Percentiles rank a stretch among this genome's conserved stretches.
phyloP scores from a whole-genome alignment of 176 grass and related monocot genomes.

The Cenchrus purpureus region DNA sequence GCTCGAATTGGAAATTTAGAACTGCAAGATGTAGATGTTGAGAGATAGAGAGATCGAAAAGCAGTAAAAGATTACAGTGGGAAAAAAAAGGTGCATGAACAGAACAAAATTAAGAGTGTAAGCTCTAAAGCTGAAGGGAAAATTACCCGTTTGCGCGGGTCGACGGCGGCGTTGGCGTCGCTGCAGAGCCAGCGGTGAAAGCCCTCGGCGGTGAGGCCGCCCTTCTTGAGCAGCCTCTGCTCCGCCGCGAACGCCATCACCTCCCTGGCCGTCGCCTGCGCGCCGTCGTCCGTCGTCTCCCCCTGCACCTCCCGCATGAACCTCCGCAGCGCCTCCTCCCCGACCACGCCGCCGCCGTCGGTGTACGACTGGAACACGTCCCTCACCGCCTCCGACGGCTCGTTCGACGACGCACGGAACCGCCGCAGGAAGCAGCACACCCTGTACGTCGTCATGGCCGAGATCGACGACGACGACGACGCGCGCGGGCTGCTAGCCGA shows the following conservation, averaged over 20 bases:
- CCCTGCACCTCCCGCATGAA: slow-evolving; percentile 78
- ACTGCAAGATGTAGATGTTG: background rate
- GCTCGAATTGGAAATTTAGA: background rate
- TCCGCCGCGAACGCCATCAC: slow-evolving; percentile 59
- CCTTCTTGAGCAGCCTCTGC: slow-evolving; percentile 58
- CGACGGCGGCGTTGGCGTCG: slow-evolving; percentile 63
- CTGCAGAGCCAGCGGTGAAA: slow-evolving; percentile 68
- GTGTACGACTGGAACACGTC: slow-evolving; percentile 60
- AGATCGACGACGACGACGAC: background rate
- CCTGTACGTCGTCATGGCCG: slow-evolving; percentile 65
- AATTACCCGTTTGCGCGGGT: slow-evolving; percentile 43
- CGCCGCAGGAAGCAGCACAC: slow-evolving; percentile 81
- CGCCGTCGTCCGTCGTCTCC: slow-evolving; percentile 2
- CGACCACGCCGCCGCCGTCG: slow-evolving; percentile 40
- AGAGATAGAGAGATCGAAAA: background rate
- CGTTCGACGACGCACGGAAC: slow-evolving; percentile 58
- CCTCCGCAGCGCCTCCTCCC: slow-evolving; percentile 54
- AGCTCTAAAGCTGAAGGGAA: too few relatives aligned
- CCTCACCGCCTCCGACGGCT: slow-evolving; percentile 56
- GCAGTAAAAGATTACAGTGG: background rate
- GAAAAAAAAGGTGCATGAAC: background rate
- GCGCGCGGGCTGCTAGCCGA: background rate
- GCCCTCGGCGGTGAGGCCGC: slow-evolving; percentile 56
- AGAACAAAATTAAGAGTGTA: too few relatives aligned
- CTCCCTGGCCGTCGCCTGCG: slow-evolving; percentile 34